phyloP scores from a whole-genome alignment of 192 early-diverging fungal genomes.

The Coemansia sp. region DNA sequence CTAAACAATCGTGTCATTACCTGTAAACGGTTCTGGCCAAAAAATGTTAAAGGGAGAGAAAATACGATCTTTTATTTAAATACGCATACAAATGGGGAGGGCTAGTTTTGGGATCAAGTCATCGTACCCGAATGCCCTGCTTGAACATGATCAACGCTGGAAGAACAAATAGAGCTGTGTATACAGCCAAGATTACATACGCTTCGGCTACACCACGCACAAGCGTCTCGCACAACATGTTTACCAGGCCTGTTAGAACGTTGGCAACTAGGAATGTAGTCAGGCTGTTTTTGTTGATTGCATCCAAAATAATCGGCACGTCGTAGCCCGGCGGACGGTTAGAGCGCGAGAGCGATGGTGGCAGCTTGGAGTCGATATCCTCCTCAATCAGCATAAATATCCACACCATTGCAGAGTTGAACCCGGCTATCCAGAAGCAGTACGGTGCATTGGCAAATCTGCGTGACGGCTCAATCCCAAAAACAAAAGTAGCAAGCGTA shows the following conservation, averaged over 20 bases:
- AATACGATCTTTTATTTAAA: slow-evolving; percentile 5
- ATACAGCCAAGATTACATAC: slow-evolving; percentile 53
- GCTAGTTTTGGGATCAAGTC: slow-evolving; percentile 14
- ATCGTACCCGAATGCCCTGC: slow-evolving; percentile 26
- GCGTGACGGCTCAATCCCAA: slow-evolving; percentile 66
- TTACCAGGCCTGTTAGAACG: slow-evolving; percentile 81
- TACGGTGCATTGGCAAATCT: slow-evolving; percentile 77
- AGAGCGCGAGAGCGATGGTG: slow-evolving; percentile 36
- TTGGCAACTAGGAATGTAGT: slow-evolving; percentile 87
- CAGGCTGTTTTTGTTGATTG: slow-evolving; percentile 81
- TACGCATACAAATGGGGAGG: background rate
- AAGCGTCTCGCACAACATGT: slow-evolving; percentile 79
- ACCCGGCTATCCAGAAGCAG: slow-evolving; percentile 73
- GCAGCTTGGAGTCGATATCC: slow-evolving; percentile 56
- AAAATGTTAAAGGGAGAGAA: no score
- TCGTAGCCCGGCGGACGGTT: slow-evolving; percentile 45
- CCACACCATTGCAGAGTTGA: slow-evolving; percentile 66
- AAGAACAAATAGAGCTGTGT: slow-evolving; percentile 58
- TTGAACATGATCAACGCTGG: slow-evolving; percentile 35
- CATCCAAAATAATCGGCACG: slow-evolving; percentile 63
- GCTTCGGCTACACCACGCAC: slow-evolving; percentile 51
- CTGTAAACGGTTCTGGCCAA: no score
- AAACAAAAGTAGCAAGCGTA: slow-evolving; percentile 55
- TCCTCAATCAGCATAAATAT: slow-evolving; percentile 64
- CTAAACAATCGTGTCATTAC: no score